Conservation (phyloP, 805 yeast genomes). For the Pichia gijzeniarum region DNA sequence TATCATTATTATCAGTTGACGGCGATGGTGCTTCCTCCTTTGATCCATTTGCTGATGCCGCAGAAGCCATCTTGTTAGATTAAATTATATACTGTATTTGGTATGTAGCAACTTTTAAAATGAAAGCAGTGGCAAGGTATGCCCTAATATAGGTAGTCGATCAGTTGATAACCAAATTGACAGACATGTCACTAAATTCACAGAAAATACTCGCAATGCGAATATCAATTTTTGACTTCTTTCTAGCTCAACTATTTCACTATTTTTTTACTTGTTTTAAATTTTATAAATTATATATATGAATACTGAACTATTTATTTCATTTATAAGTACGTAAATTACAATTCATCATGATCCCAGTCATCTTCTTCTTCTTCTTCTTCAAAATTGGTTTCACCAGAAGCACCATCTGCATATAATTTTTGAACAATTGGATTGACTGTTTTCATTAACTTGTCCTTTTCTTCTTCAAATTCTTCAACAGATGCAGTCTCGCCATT, state of each 20-base stretch:
- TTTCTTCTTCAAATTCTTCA: slow-evolving; percentile 92
- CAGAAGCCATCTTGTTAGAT: no score
- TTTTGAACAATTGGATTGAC: slow-evolving; percentile 93
- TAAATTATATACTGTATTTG: no score
- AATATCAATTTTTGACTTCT: no score
- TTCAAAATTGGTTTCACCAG: slow-evolving; percentile 37
- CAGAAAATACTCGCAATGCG: no score
- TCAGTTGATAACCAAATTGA: no score
- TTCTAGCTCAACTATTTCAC: no score
- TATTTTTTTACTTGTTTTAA: not conserved
- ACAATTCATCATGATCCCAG: slow-evolving; percentile 68
- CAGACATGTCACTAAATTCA: no score
- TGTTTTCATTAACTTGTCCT: slow-evolving; percentile 68
- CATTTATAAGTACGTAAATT: slow-evolving; percentile 11
- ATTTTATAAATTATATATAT: not conserved
- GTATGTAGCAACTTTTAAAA: no score
- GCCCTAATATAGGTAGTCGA: no score
- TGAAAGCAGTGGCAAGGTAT: no score
- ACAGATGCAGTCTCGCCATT: slow-evolving; percentile 74
- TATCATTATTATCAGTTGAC: not conserved
- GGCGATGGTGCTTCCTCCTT: no score
- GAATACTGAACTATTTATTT: not conserved
- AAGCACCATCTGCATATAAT: slow-evolving; percentile 39
- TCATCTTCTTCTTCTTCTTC: slow-evolving; percentile 49
- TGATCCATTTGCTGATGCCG: no score